Conservation (phyloP, 371 early-diverging fungal species). For the Mucor racemosus region DNA sequence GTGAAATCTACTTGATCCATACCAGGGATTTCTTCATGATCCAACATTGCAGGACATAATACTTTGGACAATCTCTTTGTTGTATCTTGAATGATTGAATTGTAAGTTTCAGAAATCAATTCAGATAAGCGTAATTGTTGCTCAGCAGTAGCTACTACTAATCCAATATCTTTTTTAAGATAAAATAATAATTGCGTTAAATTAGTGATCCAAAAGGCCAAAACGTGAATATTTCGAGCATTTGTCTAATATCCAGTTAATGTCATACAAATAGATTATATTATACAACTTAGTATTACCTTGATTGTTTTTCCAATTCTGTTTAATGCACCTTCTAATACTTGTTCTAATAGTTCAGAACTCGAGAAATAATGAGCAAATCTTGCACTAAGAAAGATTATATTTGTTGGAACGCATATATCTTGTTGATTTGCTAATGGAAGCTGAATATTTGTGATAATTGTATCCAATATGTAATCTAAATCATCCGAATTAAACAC, state of each 20-base stretch:
- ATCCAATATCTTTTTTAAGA: slow-evolving; percentile 77
- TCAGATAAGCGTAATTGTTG: slow-evolving; percentile 71
- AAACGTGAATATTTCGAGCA: slow-evolving; percentile 45
- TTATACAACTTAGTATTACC: slow-evolving; percentile 10
- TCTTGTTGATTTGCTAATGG: slow-evolving; percentile 60
- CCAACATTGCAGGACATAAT: slow-evolving; percentile 71
- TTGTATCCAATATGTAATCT: slow-evolving; percentile 70
- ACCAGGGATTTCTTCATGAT: slow-evolving; percentile 72
- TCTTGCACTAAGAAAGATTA: slow-evolving; percentile 84
- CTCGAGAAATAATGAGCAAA: slow-evolving; percentile 85
- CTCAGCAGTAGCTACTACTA: slow-evolving; percentile 63
- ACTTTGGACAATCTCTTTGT: slow-evolving; percentile 60
- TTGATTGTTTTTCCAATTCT: slow-evolving; percentile 52
- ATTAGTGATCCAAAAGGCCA: slow-evolving; percentile 87
- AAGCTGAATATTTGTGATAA: slow-evolving; percentile 65
- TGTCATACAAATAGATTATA: slow-evolving; percentile 12
- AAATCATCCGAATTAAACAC: slow-evolving; percentile 79
- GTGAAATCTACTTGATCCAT: slow-evolving; percentile 70
- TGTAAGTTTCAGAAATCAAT: slow-evolving; percentile 72
- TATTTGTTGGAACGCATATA: slow-evolving; percentile 79
- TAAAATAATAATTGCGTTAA: slow-evolving; percentile 75
- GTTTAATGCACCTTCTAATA: slow-evolving; percentile 65
- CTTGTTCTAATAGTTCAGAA: slow-evolving; percentile 69
- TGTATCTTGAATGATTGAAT: slow-evolving; percentile 60
- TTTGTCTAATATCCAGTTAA: slow-evolving; percentile 26